Conservation (phyloP, 495 filamentous ascomycete species). For the Apodospora peruviana region DNA sequence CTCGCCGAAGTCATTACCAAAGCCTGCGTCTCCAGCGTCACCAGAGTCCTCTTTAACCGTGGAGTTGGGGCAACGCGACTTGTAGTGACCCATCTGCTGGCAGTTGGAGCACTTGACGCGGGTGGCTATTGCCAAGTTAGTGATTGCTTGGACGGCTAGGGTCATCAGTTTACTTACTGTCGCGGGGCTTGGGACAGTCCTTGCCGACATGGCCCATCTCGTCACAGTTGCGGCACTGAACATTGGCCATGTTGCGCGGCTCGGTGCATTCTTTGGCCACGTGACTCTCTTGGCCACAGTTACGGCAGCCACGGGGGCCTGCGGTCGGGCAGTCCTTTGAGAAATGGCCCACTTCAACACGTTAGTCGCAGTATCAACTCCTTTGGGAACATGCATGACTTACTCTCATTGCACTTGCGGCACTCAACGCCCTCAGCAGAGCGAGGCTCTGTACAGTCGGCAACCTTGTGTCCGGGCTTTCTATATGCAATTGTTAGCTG, state of each 20-base stretch:
- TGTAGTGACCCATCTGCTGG: constrained; percentile 67
- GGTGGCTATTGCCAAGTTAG: constrained; percentile 37
- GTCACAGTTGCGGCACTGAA: constrained; percentile 74
- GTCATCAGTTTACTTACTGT: constrained; percentile 46
- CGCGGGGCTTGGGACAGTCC: constrained; percentile 71
- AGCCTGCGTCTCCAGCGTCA: constrained; percentile 3
- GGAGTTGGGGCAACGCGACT: constrained; percentile 54
- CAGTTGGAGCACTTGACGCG: constrained; percentile 75
- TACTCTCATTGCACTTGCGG: constrained; percentile 67
- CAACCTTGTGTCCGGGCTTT: constrained; percentile 33
- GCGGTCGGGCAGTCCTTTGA: constrained; percentile 71
- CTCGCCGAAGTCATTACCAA: constrained; percentile 2
- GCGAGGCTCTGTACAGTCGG: constrained; percentile 56
- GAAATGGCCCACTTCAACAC: constrained; percentile 69
- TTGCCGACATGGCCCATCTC: constrained; percentile 62
- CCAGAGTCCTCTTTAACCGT: constrained; percentile 27
- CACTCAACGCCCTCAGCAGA: constrained; percentile 73
- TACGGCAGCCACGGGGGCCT: constrained; percentile 54
- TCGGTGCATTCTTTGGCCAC: constrained; percentile 35
- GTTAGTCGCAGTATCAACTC: constrained; percentile 13
- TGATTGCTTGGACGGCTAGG: not conserved
- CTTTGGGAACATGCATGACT: constrained; percentile 2
- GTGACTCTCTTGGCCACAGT: constrained; percentile 69
- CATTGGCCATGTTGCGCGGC: constrained; percentile 62
- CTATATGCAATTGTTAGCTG: constrained; percentile 21